Conservation (phyloP, 768 basidiomycete species). For the Tricholoma bakamatsutake region DNA sequence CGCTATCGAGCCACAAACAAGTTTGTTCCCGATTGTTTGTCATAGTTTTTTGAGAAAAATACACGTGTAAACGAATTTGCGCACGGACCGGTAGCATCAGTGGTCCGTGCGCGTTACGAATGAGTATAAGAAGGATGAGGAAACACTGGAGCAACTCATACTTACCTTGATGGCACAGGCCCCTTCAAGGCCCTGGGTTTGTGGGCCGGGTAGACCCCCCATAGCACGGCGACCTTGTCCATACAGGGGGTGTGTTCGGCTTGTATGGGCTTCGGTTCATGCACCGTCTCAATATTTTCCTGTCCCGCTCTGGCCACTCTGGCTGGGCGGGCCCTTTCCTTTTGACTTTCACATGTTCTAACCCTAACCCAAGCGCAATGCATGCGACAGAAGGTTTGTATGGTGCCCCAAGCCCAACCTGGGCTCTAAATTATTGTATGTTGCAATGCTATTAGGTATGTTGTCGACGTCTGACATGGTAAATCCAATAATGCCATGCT, state of each 20-base stretch:
- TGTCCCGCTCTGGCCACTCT: slow-evolving; percentile 54
- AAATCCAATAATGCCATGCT: too few species aligned
- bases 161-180: slow-evolving; percentile 62
- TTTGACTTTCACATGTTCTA: neutral
- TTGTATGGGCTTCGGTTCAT: slow-evolving; percentile 72
- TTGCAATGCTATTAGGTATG: too few species aligned
- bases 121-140: neutral
- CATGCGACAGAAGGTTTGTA: too few species aligned
- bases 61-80: neutral
- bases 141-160: slow-evolving; percentile 29
- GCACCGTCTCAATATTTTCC: slow-evolving; percentile 81
- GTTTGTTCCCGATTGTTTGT: too few species aligned
- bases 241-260: slow-evolving; percentile 41
- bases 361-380: too few species aligned
- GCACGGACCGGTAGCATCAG: neutral
- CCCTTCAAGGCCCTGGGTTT: slow-evolving; percentile 50
- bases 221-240: slow-evolving; percentile 76
- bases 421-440: too few species aligned
- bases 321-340: slow-evolving; percentile 2
- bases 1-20: too few species aligned
- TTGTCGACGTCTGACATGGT: too few species aligned
- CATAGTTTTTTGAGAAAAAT: too few species aligned
- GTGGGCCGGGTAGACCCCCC: slow-evolving; percentile 51
- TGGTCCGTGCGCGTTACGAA: neutral
- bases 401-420: too few species aligned